A percentile compares a stretch with the other conserved stretches of the same genome.
phyloP scores from a whole-genome alignment of 768 basidiomycete species.

The Cystobasidium ongulense region DNA sequence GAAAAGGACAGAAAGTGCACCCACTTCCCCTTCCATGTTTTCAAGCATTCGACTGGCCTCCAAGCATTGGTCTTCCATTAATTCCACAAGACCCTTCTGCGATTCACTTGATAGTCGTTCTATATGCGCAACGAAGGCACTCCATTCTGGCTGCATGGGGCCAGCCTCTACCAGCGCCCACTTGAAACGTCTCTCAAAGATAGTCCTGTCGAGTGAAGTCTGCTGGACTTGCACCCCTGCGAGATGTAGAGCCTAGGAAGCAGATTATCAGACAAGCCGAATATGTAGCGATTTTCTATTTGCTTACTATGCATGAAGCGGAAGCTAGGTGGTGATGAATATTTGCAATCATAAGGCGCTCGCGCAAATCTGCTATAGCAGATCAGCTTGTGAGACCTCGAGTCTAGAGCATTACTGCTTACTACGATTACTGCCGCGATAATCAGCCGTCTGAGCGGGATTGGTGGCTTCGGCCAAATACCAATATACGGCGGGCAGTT shows the following conservation, averaged over 20 bases:
- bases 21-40: neutral
- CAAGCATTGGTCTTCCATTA: neutral
- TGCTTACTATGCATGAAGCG: neutral
- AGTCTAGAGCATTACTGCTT: neutral
- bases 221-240: neutral
- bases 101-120: neutral
- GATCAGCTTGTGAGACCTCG: neutral
- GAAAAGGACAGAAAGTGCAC: neutral
- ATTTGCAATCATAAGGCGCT: neutral
- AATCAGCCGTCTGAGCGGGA: neutral
- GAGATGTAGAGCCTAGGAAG: neutral
- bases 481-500: slow-evolving; percentile 16
- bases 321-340: neutral
- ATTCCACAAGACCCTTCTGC: neutral
- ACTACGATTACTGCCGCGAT: neutral
- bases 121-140: neutral
- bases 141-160: neutral
- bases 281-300: neutral
- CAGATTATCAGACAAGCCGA: neutral
- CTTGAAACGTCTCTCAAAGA: neutral
- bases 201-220: neutral
- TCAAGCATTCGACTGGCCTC: neutral
- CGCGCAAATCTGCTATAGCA: neutral
- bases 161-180: neutral
- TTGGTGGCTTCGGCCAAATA: neutral